Evolutionary conservation across 2,329 filamentous ascomycete species (phyloP).

Genomic region (Penicillium sp.): DNA sequence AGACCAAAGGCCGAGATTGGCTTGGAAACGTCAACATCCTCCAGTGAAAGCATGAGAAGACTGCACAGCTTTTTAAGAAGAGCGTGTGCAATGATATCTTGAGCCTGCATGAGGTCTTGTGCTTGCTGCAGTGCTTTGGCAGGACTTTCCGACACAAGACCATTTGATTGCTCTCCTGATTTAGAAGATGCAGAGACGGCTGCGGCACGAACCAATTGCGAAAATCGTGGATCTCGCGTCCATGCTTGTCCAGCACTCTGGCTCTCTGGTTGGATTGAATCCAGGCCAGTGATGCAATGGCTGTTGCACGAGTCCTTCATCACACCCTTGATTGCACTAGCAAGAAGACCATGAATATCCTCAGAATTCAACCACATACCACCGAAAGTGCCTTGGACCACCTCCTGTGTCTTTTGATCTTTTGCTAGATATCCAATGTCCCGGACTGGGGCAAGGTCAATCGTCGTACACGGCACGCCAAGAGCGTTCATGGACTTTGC

Average conservation of each 20-base stretch:
- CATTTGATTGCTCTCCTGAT: neutral
- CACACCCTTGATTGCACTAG: slow-evolving; percentile 28
- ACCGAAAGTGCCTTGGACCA: slow-evolving; percentile 6
- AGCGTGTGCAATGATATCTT: slow-evolving; percentile 13
- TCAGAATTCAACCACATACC: slow-evolving; percentile 24
- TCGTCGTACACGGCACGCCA: slow-evolving; percentile 55
- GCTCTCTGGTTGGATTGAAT: slow-evolving; percentile 24
- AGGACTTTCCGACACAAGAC: slow-evolving; percentile 15
- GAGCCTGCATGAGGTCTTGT: slow-evolving; percentile 10
- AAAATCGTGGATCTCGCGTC: neutral
- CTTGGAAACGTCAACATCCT: slow-evolving; percentile 24
- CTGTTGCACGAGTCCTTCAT: slow-evolving; percentile 25
- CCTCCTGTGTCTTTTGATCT: slow-evolving; percentile 1
- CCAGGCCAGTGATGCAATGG: slow-evolving; percentile 29
- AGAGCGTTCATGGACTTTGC: slow-evolving; percentile 44
- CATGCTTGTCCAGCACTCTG: neutral
- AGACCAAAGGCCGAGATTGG: slow-evolving; percentile 31
- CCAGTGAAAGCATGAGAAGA: slow-evolving; percentile 29
- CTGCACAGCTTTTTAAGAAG: slow-evolving; percentile 26
- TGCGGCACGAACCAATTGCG: slow-evolving; percentile 4
- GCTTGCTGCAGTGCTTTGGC: slow-evolving; percentile 22
- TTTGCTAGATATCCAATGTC: slow-evolving; percentile 27
- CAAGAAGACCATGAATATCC: slow-evolving; percentile 29
- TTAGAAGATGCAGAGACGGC: neutral
- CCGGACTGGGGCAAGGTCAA: slow-evolving; percentile 44